Base-by-base conservation (phyloP, 768 basidiomycete species). In the Lepiota brunneoincarnata region DNA sequence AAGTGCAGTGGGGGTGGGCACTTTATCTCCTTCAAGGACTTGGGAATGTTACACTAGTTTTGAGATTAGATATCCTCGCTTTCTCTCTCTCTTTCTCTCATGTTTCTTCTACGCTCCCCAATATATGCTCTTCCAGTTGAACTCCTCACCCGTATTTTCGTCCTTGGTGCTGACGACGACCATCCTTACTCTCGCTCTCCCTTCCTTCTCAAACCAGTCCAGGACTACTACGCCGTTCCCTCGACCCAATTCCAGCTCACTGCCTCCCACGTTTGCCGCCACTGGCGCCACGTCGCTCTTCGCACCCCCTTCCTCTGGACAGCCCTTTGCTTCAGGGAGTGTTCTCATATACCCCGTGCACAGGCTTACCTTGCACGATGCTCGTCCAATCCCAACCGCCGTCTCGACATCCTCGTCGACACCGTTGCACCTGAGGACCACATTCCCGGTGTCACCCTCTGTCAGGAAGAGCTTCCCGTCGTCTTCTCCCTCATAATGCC, bases 271-370 rank as follows among this genome's bases (percentile, higher is more conserved):
- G 78, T 86, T 35, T 85, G 78, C 60, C 71, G 61, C 5, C 72
- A 75, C 48, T 87, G 84, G 83, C 75, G 84, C 21, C 64, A 72
- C 10, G 70, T 86, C 46, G 80, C 83, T 0, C 63, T 84, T 31
- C 67, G 67, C 36, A 81, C 76, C 1, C 72, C 79, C 2, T 67
- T 66, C 26, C 72, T 86, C 24, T 83, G 85, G 85, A 77, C 75
- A 6, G 75, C 74, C 10, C 67, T 87, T 24, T 78, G 79, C 59
- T 78, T 86, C 58, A 74, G 79, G 36, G 75, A 78, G 47, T 72
- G 71, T 1, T 63, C 69, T 2, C 81, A 86, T 63, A 70, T 84
- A 44, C 56, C 61, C 17, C 76, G 83, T 28, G 82, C 79, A 21
- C 41, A 63, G 34, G 67, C 65, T 11, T 84, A 79, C 61, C 70